Percentiles rank a stretch among this genome's conserved stretches.
Conservation (phyloP, 177 flowering plant genomes). For the Vitis hybrid region DNA sequence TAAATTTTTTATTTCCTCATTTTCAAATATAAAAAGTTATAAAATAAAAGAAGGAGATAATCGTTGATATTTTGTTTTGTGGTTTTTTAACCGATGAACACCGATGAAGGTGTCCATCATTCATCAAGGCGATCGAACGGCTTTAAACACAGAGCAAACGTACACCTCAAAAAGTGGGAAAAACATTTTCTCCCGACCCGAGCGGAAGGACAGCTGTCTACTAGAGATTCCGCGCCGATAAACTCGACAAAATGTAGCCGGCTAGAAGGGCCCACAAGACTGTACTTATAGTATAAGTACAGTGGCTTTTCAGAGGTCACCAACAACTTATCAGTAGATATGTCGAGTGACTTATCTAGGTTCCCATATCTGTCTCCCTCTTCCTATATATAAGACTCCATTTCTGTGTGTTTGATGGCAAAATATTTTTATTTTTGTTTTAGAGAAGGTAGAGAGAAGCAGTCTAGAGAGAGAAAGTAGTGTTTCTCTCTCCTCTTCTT, state of each 20-base stretch:
- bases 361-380: conserved; percentile 26
- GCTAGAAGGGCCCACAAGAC: conserved; percentile 30
- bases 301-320: not conserved
- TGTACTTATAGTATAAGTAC: conserved; percentile 20
- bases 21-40: too few species aligned
- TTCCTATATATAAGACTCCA: conserved; percentile 34
- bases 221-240: conserved; percentile 58
- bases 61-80: too few species aligned
- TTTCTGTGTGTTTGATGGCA: conserved; percentile 34
- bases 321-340: not conserved
- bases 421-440: conserved; percentile 16
- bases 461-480: conserved; percentile 11
- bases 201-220: conserved; percentile 33
- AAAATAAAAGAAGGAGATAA: too few species aligned
- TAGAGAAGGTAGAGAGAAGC: conserved; percentile 25
- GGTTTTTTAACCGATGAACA: too few species aligned
- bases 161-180: not conserved
- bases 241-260: conserved; percentile 52
- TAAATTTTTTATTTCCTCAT: too few species aligned
- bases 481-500: conserved; percentile 11
- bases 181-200: not conserved
- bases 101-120: too few species aligned
- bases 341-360: conserved; percentile 20
- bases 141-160: not conserved
- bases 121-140: too few species aligned